A percentile compares a stretch with the other conserved stretches of the same genome.
Evolutionary conservation across 2,329 filamentous ascomycete species (phyloP).

Genomic region (Zymoseptoria crescenta): DNA sequence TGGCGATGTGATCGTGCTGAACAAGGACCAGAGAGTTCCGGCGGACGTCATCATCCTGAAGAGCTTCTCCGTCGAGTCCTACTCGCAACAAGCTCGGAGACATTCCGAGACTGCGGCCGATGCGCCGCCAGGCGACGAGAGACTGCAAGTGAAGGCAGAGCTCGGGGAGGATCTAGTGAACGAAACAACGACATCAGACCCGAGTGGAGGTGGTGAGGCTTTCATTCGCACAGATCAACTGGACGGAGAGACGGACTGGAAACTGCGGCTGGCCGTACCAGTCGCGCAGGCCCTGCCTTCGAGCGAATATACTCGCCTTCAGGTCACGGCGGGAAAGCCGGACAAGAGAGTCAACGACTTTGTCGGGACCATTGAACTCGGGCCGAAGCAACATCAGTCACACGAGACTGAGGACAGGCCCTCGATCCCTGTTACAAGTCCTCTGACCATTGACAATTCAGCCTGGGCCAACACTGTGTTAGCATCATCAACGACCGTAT

Average conservation of each 20-base stretch:
- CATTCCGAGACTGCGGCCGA: not conserved
- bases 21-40: slow-evolving; percentile 86
- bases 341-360: slow-evolving; percentile 95
- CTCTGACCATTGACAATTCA: slow-evolving; percentile 90
- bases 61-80: slow-evolving; percentile 57
- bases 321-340: slow-evolving; percentile 77
- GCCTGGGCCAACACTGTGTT: slow-evolving; percentile 98
- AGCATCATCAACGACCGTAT: slow-evolving; percentile 79
- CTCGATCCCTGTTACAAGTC: slow-evolving; percentile 44
- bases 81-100: not conserved
- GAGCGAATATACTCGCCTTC: slow-evolving; percentile 59
- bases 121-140: not conserved
- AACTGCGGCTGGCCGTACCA: slow-evolving; percentile 78
- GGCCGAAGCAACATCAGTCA: slow-evolving; percentile 46
- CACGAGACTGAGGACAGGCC: slow-evolving; percentile 31
- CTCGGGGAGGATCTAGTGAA: slow-evolving; percentile 20
- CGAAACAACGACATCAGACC: slow-evolving; percentile 28
- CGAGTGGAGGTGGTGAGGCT: slow-evolving; percentile 64
- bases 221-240: slow-evolving; percentile 97
- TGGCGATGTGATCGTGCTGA: slow-evolving; percentile 87
- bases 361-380: slow-evolving; percentile 74
- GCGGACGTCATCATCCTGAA: slow-evolving; percentile 92
- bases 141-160: slow-evolving; percentile 19
- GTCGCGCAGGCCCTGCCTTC: slow-evolving; percentile 71
- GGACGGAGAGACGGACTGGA: slow-evolving; percentile 98